phyloP scores from a whole-genome alignment of 108 stramenopile species.

The Pseudonitzschia pungens region DNA sequence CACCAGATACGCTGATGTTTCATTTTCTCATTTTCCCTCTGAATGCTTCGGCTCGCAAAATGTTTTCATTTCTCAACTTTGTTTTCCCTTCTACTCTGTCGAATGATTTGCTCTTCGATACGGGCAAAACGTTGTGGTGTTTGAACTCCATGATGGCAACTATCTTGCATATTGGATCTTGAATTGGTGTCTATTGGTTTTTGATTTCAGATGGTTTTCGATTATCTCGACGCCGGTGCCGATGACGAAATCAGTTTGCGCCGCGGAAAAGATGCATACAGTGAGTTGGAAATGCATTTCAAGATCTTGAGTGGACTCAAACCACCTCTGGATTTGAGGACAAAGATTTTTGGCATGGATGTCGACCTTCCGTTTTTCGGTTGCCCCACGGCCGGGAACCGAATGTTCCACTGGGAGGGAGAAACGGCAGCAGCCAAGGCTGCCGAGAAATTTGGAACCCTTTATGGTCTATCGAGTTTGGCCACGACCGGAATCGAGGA shows the following conservation, averaged over 20 bases:
- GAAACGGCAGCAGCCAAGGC: slow-evolving; percentile 90
- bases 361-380: slow-evolving; percentile 88
- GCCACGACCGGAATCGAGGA: slow-evolving; percentile 87
- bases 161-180: too few species aligned
- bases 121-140: too few species aligned
- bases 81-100: too few species aligned
- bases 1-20: too few species aligned
- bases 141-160: too few species aligned
- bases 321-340: slow-evolving; percentile 83
- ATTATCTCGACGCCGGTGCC: slow-evolving; percentile 89
- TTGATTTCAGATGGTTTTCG: slow-evolving; percentile 82
- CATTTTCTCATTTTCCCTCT: too few species aligned
- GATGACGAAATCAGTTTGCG: slow-evolving; percentile 91
- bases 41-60: too few species aligned
- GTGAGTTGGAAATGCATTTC: slow-evolving; percentile 90
- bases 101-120: too few species aligned
- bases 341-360: slow-evolving; percentile 83
- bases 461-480: slow-evolving; percentile 85
- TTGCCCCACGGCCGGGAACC: slow-evolving; percentile 89
- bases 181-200: background rate
- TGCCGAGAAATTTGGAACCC: slow-evolving; percentile 78
- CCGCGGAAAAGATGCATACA: slow-evolving; percentile 88
- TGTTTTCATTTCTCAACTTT: too few species aligned
- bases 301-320: slow-evolving; percentile 87
- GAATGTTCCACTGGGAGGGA: slow-evolving; percentile 94